Base-by-base conservation (phyloP, 2,329 filamentous ascomycete species). In the Aspergillus ruber region DNA sequence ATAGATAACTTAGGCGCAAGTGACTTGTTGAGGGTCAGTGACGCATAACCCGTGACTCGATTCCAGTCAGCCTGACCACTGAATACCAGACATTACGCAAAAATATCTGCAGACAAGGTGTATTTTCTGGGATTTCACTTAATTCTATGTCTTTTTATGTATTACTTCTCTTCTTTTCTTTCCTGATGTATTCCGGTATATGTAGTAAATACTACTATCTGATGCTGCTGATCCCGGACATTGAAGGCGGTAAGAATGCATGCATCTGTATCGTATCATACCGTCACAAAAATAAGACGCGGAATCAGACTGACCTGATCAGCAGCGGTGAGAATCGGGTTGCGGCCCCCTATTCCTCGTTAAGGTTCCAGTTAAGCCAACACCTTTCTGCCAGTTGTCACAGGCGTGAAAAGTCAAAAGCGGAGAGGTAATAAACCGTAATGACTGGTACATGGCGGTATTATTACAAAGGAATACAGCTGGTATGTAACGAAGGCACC, bases 1-100 rank as follows among this genome's bases (percentile, higher is more conserved):
- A 47, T 43, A 44, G 49, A 50, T 47, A 50, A 38, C 32, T 12
- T 29, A 12, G 25, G 25, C 25, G 25, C 25, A 12, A 12, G 40
- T 42, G 40, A 42, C 23, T 42, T 42, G 40, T 45, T 50, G 43
- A 56, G 51, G 50, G 56, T 61, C 59, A 64, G 68, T 70, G 68
- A 71, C 68, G 68, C 68, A 70, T 59, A 62, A 61, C 64, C 61
- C 64, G 64, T 70, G 68, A 71, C 68, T 71, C 64, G 64, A 63
- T 20, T 18, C 17, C 33, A 36, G 33, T 36, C 36, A 39, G 36
- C 17, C 15, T 39, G 15, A 39, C 36, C 17, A 18, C 36, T 10
- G 9, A 12, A 39, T 17, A 35, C 33, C 15, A 35, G 6, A 35
- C 4, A 35, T n/a, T 35, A 35, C 33, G 7, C 10, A 12, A 10